Evolutionary conservation across 208 protist genomes (phyloP).

Genomic region (Trypanosoma avium): DNA sequence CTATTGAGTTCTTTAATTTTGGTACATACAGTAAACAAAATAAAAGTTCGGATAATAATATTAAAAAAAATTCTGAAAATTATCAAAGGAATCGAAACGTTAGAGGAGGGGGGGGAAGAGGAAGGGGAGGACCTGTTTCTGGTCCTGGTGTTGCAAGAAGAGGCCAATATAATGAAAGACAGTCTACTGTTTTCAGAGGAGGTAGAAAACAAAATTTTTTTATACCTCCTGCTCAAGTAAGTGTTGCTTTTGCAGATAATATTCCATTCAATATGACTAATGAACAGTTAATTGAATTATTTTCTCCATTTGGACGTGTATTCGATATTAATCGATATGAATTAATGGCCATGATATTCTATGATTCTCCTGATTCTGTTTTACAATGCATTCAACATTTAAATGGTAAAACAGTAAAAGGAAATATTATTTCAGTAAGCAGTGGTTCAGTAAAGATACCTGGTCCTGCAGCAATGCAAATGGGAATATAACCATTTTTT

Average conservation of each 20-base stretch:
- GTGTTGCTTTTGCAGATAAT: slow-evolving; percentile 78
- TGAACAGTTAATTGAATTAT: slow-evolving; percentile 67
- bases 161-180: not conserved
- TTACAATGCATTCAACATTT: slow-evolving; percentile 80
- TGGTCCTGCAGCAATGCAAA: slow-evolving; percentile 46
- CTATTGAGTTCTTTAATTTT: slow-evolving; percentile 62
- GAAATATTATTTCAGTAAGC: slow-evolving; percentile 78
- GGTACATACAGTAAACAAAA: slow-evolving; percentile 39
- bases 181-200: not conserved
- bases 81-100: slow-evolving; percentile 5
- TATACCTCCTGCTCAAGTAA: slow-evolving; percentile 55
- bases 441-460: slow-evolving; percentile 82
- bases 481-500: slow-evolving; percentile 45
- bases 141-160: not conserved
- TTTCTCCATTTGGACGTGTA: slow-evolving; percentile 65
- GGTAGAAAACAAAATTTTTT: slow-evolving; percentile 13
- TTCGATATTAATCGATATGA: slow-evolving; percentile 85
- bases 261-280: slow-evolving; percentile 85
- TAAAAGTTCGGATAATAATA: not conserved
- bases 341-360: slow-evolving; percentile 69
- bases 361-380: slow-evolving; percentile 76
- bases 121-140: not conserved
- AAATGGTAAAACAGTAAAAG: slow-evolving; percentile 69
- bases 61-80: slow-evolving; percentile 15
- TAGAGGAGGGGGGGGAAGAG: not conserved